These are phyloP conservation scores for Cladorrhinum sp. DNA, from an alignment of 2,329 filamentous ascomycete species.

Conservation along the genomic window DNA sequence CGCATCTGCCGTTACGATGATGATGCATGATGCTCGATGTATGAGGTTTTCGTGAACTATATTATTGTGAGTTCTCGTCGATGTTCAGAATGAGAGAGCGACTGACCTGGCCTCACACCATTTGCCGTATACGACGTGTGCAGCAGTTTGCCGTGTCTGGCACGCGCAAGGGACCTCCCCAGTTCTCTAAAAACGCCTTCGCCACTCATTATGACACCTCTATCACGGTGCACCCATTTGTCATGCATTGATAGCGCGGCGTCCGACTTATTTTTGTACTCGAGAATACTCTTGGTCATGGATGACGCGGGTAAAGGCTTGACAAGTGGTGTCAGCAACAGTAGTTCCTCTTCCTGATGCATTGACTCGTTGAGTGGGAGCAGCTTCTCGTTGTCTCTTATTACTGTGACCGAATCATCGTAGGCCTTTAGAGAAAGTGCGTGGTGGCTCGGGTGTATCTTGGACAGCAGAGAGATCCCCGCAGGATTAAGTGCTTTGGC, in stretches of 20 bases:
- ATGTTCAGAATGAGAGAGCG: neutral
- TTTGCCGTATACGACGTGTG: conserved; percentile 96
- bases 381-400: conserved; percentile 81
- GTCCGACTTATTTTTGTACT: conserved; percentile 44
- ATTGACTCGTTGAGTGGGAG: conserved; percentile 79
- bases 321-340: conserved; percentile 82
- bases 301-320: conserved; percentile 90
- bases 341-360: conserved; percentile 81
- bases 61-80: conserved; percentile 12
- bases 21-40: conserved; percentile 79
- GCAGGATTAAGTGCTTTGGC: conserved; percentile 84
- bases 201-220: conserved; percentile 75
- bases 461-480: conserved; percentile 71
- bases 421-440: conserved; percentile 81
- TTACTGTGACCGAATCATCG: conserved; percentile 87
- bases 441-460: conserved; percentile 78
- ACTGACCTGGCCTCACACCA: conserved; percentile 70
- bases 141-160: conserved; percentile 79
- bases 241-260: conserved; percentile 46
- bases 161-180: conserved; percentile 80
- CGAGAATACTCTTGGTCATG: conserved; percentile 67
- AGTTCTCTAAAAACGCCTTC: conserved; percentile 91
- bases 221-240: conserved; percentile 55
- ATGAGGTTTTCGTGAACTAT: conserved; percentile 86
- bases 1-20: conserved; percentile 89